Evolutionary conservation across 768 basidiomycete genomes (phyloP).

Genomic region (Cystofilobasidium macerans): DNA sequence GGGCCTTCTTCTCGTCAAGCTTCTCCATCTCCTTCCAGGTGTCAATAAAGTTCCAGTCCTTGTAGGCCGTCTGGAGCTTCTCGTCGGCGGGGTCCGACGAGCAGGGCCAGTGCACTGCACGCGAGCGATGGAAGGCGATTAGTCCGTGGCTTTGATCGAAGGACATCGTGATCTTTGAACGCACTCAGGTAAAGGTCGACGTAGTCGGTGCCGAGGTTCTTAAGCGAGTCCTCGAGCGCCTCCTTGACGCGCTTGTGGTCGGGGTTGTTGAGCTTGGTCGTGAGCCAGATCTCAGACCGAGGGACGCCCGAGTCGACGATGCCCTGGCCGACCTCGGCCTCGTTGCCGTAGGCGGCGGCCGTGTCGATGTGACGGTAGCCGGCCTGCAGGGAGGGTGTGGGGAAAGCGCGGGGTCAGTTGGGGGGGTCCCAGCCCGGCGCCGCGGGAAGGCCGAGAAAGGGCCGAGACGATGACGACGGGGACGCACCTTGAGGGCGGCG

Average conservation of each 20-base stretch:
- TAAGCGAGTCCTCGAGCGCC: constrained; percentile 56
- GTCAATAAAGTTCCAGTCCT: constrained; percentile 58
- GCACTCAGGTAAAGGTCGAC: constrained; percentile 58
- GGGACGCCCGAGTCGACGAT: constrained; percentile 66
- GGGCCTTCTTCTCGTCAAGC: constrained; percentile 40
- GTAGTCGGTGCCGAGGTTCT: constrained; percentile 59
- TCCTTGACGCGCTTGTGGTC: constrained; percentile 51
- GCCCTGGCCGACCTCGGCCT: constrained; percentile 54
- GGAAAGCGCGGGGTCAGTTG: background rate
- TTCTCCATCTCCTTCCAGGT: constrained; percentile 72
- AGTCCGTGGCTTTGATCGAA: background rate
- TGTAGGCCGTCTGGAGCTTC: constrained; percentile 49
- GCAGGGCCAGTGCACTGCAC: constrained; percentile 1
- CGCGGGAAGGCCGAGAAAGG: no score
- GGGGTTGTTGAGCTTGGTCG: constrained; percentile 43
- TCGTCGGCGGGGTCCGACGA: constrained; percentile 9
- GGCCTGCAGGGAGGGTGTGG: constrained; percentile 30
- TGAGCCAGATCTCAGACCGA: constrained; percentile 65
- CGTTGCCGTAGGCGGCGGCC: constrained; percentile 43
- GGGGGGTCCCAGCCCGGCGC: no score
- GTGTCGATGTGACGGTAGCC: constrained; percentile 62
- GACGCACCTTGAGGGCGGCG: constrained; percentile 48
- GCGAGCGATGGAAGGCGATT: background rate
- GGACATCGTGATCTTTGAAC: background rate
- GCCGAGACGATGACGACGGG: no score